Base-by-base conservation (phyloP, 2,329 filamentous ascomycete genomes). In the Aspergillus tubingensis region DNA sequence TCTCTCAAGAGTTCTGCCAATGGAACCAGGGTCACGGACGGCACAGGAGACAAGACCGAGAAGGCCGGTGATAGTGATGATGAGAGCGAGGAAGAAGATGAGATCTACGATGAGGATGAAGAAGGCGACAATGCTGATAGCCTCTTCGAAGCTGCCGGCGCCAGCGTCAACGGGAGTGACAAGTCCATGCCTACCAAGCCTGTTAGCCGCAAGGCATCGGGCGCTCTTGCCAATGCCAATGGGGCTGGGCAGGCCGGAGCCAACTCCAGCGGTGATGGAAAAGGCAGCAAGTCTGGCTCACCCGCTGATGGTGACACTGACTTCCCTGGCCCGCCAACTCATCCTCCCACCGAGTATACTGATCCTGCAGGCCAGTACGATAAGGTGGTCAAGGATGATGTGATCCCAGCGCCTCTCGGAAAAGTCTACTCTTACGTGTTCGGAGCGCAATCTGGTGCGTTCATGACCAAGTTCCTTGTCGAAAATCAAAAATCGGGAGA, bases 341-440 rank as follows among this genome's bases (percentile, higher is more conserved):
- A 99, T 76, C 83, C 84, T 0, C 87, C 93, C 0, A 98, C 95
- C 0, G 91, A 96, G 47, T 99, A 93, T 72, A 88, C 87, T 3
- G 95, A 99, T 70, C 77, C 82, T 4, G 85, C 85, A 38, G 85
- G 86, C 8, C 95, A 97, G 74, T 97, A 92, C 70, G 91, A 97
- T 63, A 92, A 90, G 72, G 77, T 91, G 2, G 81, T 97, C 43
- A 93, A 90, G 50, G 94, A 99, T 74, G 94, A 96, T 47, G 81
- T 90, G 3, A 89, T 99, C 53, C 84, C 89, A 0, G 95, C 94
- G 2, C 95, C 95, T 0, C 80, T 99, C 1, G 95, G 95, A 56
- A 96, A 96, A 73, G 87, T 98, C 30, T 99, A 96, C 76, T 90
- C 87, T 63, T 79, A 96, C 59, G 84, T 96, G 67, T 99, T 97